Percentiles rank a stretch among this genome's conserved stretches.
Evolutionary conservation across 116 monocot species (phyloP).

Genomic region (Phalaenopsis hybrid): DNA sequence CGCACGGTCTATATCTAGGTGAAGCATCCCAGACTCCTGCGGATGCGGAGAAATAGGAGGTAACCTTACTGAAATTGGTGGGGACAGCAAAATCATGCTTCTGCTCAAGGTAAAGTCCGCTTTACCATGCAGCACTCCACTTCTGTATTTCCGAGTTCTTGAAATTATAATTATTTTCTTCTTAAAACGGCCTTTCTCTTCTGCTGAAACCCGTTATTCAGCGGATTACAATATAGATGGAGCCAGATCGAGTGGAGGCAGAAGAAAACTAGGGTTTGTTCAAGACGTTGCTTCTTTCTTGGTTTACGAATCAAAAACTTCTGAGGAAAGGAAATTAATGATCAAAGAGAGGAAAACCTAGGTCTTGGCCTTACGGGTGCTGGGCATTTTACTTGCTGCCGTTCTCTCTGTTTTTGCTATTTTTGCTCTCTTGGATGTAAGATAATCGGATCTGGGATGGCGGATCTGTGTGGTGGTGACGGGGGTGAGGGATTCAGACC

Average conservation of each 20-base stretch:
- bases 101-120: background rate
- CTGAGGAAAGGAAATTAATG: background rate
- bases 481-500: conserved; percentile 15
- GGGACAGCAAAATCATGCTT: conserved; percentile 5
- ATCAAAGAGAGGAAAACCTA: conserved; percentile 2
- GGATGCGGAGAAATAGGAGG: background rate
- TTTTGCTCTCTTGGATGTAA: conserved; percentile 17
- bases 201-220: background rate
- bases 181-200: background rate
- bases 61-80: background rate
- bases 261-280: conserved; percentile 9
- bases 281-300: conserved; percentile 3
- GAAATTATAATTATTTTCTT: conserved; percentile 1
- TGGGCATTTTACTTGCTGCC: conserved; percentile 1
- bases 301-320: background rate
- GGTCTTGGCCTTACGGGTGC: background rate
- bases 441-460: conserved; percentile 38
- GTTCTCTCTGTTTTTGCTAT: background rate
- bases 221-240: background rate
- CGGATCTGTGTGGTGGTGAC: conserved; percentile 32
- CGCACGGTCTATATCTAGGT: too few species aligned
- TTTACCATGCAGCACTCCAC: background rate
- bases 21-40: too few species aligned
- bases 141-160: background rate
- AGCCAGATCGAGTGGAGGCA: conserved; percentile 5